These are phyloP conservation scores for Kingdonia uniflora DNA, from an alignment of 164 flowering plant species.

Conservation along the genomic window DNA sequence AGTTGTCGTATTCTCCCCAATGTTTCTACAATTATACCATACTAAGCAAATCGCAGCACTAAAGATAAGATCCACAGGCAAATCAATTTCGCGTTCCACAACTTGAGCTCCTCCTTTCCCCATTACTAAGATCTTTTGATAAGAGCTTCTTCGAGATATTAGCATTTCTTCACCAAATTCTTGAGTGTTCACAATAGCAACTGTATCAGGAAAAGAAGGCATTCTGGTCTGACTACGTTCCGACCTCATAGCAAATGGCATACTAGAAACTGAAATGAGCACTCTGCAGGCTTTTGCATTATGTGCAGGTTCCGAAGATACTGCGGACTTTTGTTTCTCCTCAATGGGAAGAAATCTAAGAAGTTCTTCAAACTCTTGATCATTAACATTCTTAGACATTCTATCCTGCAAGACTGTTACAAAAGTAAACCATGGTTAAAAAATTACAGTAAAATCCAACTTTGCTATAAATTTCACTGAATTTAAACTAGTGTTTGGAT, in stretches of 20 bases:
- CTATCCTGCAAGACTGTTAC: constrained; percentile 30
- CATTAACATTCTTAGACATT: constrained; percentile 11
- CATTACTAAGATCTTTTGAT: constrained; percentile 70
- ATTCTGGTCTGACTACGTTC: constrained; percentile 14
- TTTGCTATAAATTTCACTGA: too few relatives aligned
- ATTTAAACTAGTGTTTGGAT: too few relatives aligned
- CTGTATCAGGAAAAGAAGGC: constrained; percentile 25
- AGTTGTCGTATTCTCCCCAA: constrained; percentile 36
- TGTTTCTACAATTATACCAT: constrained; percentile 70
- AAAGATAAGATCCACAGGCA: constrained; percentile 76
- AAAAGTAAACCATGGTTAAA: too few relatives aligned
- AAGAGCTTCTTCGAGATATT: constrained; percentile 77
- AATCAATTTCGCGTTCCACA: constrained; percentile 69
- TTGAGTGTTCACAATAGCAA: constrained; percentile 70
- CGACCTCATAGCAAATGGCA: constrained; percentile 11
- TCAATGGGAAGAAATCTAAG: constrained; percentile 31
- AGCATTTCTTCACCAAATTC: constrained; percentile 66
- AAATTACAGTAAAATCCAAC: too few relatives aligned
- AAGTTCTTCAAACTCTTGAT: constrained; percentile 28
- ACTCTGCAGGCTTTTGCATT: constrained; percentile 14
- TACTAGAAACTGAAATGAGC: constrained; percentile 18
- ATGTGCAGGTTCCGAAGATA: constrained; percentile 15
- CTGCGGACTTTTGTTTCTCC: constrained; percentile 12
- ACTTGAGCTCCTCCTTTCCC: constrained; percentile 81
- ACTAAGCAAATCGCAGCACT: constrained; percentile 63